Evolutionary conservation across 305 asterid genomes (phyloP), one percentile per base, ranked within the genome.

Genomic region (Euphrasia arctica): DNA sequence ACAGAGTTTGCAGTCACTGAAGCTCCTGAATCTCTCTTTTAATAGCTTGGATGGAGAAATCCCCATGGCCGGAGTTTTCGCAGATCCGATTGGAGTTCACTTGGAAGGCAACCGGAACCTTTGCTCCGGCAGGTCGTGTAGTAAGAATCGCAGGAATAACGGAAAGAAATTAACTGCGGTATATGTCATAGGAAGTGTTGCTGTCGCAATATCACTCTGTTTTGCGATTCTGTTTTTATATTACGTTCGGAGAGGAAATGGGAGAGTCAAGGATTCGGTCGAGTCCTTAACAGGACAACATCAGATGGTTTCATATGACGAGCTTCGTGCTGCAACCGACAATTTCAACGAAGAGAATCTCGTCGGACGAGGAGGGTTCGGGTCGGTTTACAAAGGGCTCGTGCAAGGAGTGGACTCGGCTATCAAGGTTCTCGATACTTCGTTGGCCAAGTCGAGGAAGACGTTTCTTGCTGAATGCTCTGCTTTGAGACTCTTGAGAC

Each of bases 331-430:
- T 13, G 89, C 86, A 27, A 87, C 95, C 1, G 42, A 70, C 18
- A 64, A 74, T 58, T 87, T 84, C 75, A 66, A 48, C 60, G 14
- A 36, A 49, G 85, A 79, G 57, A 87, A 87, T 54, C 74, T 76
- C n/a, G 34, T 87, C 1, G 91, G 88, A 13, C 55, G 9, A 0
- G 95, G 95, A 4, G 78, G 85, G 60, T 83, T 81, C 28, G 85
- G 88, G 32, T 27, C 61, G 1, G 95, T 87, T 29, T 87, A 75
- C 81, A 67, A 32, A 59, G 87, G 87, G 14, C 3, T 68, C 48
- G 15, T 76, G 1, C 48, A 63, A 43, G 84, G 83, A 41, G 69
- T n/a, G 2, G 4, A 42, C 0, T 29, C 83, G 0, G 95, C 92
- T 3, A 74, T 85, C 50, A 87, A 87, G 59, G 86, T 84, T n/a